A percentile compares a stretch with the other conserved stretches of the same genome.
These are phyloP conservation scores for Rhizomucor pusillus DNA, from an alignment of 371 early-diverging fungal species.

Conservation along the genomic window DNA sequence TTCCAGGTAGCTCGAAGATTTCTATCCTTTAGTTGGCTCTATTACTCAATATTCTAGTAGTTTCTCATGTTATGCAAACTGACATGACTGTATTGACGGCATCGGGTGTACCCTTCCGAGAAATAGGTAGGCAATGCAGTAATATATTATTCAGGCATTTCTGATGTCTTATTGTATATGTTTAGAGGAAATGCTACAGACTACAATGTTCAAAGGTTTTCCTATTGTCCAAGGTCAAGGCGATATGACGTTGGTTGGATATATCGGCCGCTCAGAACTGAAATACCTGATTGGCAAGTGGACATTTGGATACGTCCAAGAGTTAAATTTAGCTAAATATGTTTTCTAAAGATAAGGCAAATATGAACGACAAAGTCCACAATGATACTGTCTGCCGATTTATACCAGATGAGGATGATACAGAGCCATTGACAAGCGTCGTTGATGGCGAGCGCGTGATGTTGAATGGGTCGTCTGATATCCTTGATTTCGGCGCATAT, in stretches of 20 bases:
- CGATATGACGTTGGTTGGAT: slow-evolving; percentile 77
- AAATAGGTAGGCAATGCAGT: slow-evolving; percentile 36
- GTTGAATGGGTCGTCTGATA: slow-evolving; percentile 43
- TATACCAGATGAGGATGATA: slow-evolving; percentile 38
- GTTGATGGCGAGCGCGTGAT: slow-evolving; percentile 16
- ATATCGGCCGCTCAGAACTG: slow-evolving; percentile 77
- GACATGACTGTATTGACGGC: slow-evolving; percentile 59
- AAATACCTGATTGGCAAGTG: slow-evolving; percentile 59
- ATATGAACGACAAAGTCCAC: slow-evolving; percentile 44
- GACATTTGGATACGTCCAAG: too few species aligned
- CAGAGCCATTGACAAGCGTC: slow-evolving; percentile 24
- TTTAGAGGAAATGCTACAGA: slow-evolving; percentile 48
- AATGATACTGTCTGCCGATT: slow-evolving; percentile 58
- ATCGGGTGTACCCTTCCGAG: slow-evolving; percentile 40
- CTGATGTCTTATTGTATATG: neutral
- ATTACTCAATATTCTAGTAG: slow-evolving; percentile 17
- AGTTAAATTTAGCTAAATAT: slow-evolving; percentile 4
- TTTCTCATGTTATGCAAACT: slow-evolving; percentile 64
- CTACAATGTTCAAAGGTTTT: slow-evolving; percentile 70
- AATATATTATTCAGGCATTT: too few species aligned
- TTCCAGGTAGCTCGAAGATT: slow-evolving; percentile 32
- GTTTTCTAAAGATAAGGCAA: slow-evolving; percentile 43
- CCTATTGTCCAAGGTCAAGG: slow-evolving; percentile 77
- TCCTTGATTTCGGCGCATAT: slow-evolving; percentile 70
- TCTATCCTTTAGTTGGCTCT: neutral